Conservation (phyloP, 768 basidiomycete genomes). For the Lyophyllum decastes region DNA sequence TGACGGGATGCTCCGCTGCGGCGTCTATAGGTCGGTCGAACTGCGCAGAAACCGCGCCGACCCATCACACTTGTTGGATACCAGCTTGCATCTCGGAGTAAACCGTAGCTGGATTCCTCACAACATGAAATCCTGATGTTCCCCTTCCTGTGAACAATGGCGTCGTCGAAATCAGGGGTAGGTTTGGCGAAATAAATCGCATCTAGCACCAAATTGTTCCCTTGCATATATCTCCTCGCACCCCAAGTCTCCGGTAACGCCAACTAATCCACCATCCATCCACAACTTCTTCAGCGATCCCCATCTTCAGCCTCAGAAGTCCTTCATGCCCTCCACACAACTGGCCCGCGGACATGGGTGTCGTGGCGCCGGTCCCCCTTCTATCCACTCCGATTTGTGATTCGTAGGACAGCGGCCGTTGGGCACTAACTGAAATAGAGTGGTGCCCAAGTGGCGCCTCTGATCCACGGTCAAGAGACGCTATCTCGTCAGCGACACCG, state of each 20-base stretch:
- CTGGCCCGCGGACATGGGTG: neutral
- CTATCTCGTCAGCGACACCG: too few species aligned
- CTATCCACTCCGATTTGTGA: too few species aligned
- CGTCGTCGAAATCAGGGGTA: neutral
- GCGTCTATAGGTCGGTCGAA: neutral
- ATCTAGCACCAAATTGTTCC: neutral
- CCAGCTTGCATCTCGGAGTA: too few species aligned
- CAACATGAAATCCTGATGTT: neutral
- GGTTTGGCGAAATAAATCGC: neutral
- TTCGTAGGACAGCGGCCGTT: too few species aligned
- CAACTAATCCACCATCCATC: neutral
- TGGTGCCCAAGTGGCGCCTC: too few species aligned
- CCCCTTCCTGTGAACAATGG: neutral
- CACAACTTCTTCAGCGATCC: neutral
- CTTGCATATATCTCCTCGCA: neutral
- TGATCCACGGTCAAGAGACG: too few species aligned
- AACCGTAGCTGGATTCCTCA: neutral
- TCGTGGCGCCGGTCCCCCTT: neutral
- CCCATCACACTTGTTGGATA: neutral
- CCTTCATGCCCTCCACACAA: neutral
- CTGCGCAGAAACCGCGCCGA: neutral
- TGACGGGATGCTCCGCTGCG: neutral
- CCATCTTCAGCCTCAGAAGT: neutral
- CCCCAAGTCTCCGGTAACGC: neutral
- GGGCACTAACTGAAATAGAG: too few species aligned